These are phyloP conservation scores for Solanum rostratum DNA, from an alignment of 257 asterid species.

Conservation along the genomic window DNA sequence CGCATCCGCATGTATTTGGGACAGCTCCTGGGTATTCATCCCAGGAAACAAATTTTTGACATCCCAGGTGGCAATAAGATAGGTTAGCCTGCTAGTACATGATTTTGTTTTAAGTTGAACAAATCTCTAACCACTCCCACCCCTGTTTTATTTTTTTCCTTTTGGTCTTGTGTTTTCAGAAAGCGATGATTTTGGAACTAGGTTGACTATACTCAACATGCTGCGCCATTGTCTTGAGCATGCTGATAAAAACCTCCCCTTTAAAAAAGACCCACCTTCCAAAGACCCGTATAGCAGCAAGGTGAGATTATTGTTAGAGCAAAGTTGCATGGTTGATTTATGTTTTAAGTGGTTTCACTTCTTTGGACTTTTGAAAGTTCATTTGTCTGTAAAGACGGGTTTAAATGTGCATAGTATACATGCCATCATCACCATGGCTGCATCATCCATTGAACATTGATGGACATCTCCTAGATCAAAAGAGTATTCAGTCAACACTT, in stretches of 20 bases:
- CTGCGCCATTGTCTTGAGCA: conserved; percentile 51
- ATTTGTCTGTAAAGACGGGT: not conserved
- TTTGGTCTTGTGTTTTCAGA: conserved; percentile 26
- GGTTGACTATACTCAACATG: conserved; percentile 40
- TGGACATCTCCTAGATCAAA: not conserved
- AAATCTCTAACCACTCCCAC: not conserved
- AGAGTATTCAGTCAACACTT: not conserved
- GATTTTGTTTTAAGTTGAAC: not conserved
- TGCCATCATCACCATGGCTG: not conserved
- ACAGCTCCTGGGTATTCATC: conserved; percentile 59
- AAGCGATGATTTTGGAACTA: conserved; percentile 29
- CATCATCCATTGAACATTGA: not conserved
- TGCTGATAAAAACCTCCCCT: conserved; percentile 60
- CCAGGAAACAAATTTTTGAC: conserved; percentile 61
- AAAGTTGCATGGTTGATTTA: not conserved
- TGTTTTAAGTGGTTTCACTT: not conserved
- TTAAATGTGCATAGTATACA: not conserved
- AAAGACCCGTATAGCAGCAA: conserved; percentile 10
- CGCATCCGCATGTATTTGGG: conserved; percentile 49
- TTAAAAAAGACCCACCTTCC: not conserved
- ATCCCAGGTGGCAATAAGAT: conserved; percentile 48
- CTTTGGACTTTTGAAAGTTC: not conserved
- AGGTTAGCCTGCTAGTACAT: not conserved
- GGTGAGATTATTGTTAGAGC: conserved; percentile 23
- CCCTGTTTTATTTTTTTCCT: not conserved